phyloP scores from a whole-genome alignment of 768 basidiomycete species.

The Boletus sp. region DNA sequence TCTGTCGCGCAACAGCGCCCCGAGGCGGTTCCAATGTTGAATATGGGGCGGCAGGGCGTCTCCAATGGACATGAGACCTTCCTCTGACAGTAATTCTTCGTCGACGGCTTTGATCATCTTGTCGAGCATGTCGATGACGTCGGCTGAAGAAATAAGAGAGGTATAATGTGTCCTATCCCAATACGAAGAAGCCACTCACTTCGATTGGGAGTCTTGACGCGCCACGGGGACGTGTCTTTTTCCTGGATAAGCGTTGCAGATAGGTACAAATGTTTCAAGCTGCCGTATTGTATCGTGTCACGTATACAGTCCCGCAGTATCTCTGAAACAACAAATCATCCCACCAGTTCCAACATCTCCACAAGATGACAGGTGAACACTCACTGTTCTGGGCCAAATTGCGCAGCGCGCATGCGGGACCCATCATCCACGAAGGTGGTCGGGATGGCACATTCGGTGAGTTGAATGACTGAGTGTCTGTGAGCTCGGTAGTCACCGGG shows the following conservation, averaged over 20 bases:
- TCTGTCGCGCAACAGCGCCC: background rate
- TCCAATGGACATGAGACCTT: conserved; percentile 8
- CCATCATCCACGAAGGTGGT: conserved; percentile 22
- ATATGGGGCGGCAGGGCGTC: conserved; percentile 9
- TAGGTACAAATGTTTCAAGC: conserved; percentile 14
- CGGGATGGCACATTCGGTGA: background rate
- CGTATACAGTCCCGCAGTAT: conserved; percentile 2
- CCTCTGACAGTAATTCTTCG: conserved; percentile 7
- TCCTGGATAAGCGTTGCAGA: background rate
- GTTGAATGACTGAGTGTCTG: background rate
- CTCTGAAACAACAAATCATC: conserved; percentile 1
- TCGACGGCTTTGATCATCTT: background rate
- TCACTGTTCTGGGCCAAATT: conserved; percentile 16
- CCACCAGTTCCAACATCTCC: background rate
- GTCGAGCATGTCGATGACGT: background rate
- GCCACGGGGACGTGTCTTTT: background rate
- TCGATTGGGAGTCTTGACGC: background rate
- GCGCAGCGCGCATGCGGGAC: conserved; percentile 23
- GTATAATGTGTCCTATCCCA: no score
- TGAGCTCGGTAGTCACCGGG: background rate
- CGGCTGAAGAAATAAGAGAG: no score
- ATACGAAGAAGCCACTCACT: background rate
- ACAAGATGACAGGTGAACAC: background rate
- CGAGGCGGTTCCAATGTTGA: conserved; percentile 12
- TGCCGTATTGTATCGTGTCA: conserved; percentile 8